Evolutionary conservation across 345 rosid species (phyloP), one percentile per base, ranked within the genome.

Genomic region (Gossypium australe): DNA sequence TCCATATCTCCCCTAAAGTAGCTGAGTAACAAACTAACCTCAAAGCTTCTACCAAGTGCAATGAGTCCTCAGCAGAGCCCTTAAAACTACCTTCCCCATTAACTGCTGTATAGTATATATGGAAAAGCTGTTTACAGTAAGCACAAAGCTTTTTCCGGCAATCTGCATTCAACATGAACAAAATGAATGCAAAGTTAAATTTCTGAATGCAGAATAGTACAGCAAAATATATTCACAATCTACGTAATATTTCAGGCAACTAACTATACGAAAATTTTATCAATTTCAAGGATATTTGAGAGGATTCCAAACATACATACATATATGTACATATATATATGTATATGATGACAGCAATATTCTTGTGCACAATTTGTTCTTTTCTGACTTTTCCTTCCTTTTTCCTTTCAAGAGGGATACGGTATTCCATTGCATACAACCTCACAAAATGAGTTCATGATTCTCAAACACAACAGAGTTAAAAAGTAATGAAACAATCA

Each of bases 31-130:
- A 75, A 49, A 48, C 41, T 16, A 83, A 95, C 98, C 98, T 89
- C 71, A 96, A 87, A 64, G 99, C 99, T 85, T 96, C 99, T 12
- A 96, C 98, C 44, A 96, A 83, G 81, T 92, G 89, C 82, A 93
- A 78, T 4, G 97, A 90, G 81, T 96, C 99, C 79, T 90, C 99
- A 2, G 97, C 89, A 73, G 97, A 89, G 65, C 89, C 92, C 87
- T 92, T 96, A 75, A 88, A 87, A 76, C 88, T 85, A 80, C 89
- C 94, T 83, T 88, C 90, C 57, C 92, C 97, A 73, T 83, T 89
- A 49, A 92, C 86, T 77, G 98, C 94, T 80, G 85, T 85, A 72
- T 82, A 89, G 78, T 96, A 96, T 84, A 96, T 85, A 38, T 84
- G 82, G 76, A 90, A 93, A 70, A 96, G 91, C 72, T 88, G 92